Evolutionary conservation across 75 land plant species (phyloP), one percentile per base, ranked within the genome.

Genomic region (Azolla pinnata): DNA sequence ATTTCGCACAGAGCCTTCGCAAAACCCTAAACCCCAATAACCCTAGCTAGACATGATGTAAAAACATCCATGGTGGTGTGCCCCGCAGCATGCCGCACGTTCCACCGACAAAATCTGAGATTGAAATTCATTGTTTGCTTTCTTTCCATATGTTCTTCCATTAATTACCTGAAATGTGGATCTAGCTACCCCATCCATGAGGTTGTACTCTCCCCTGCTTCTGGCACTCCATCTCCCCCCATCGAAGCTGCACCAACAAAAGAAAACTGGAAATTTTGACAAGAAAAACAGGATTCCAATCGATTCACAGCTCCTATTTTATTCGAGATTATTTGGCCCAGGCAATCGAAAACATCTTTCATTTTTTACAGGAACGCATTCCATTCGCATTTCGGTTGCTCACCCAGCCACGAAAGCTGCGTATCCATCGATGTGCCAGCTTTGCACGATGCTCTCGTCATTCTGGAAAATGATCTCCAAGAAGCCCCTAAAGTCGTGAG

Each of bases 371-470:
- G n/a, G 21, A 49, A 10, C 23, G 20, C 8, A 30, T 21, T 5
- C 2, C 34, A 17, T 59, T 50, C 53, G 29, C 1, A 20, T 27
- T 2, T 49, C 19, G 18, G 10, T 1, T n/a, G 14, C 80, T 66
- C 68, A 92, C 97, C 90, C 97, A 33, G 79, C 90, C 32, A 85
- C 87, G 77, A 84, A 92, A 56, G 85, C 88, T 55, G 80, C 75
- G 54, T 80, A 78, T 30, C 97, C 97, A 77, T 84, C 89, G 32
- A 84, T 66, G 70, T 92, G 97, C 95, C 95, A 92, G 28, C 85
- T 71, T 69, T 92, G 89, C 7, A 88, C 42, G 14, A 71, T 35
- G 10, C 65, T 79, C 67, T 92, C 95, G 18, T 72, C 66, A 71
- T 92, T 92, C 63, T 82, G 87, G 70, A 92, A 85, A 21, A 92